Conservation (phyloP, 1,284 basidiomycete species). For the Leccinum insolens region DNA sequence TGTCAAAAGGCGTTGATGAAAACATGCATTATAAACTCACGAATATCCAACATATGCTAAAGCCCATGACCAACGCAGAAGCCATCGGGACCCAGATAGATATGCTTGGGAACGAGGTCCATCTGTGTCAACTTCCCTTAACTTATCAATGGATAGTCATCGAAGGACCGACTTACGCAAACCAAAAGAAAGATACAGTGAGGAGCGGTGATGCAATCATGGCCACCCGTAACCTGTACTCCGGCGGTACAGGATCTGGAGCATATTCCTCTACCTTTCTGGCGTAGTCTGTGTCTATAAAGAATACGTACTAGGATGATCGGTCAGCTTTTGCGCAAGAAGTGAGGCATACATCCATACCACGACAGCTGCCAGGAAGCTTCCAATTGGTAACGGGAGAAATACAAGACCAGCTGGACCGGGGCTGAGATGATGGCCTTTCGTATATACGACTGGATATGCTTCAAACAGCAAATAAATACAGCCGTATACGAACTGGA, state of each 20-base stretch:
- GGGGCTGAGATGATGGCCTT: constrained; percentile 53
- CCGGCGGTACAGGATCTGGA: constrained; percentile 64
- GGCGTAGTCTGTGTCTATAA: constrained; percentile 59
- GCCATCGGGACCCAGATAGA: constrained; percentile 62
- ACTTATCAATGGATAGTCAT: neutral
- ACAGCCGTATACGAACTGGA: constrained; percentile 63
- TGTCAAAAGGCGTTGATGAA: constrained; percentile 3
- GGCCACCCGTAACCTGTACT: constrained; percentile 61
- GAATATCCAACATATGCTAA: constrained; percentile 60
- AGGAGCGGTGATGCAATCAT: constrained; percentile 60
- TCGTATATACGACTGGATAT: constrained; percentile 58
- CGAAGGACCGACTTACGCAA: constrained; percentile 47
- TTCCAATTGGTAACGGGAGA: constrained; percentile 59
- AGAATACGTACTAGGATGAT: constrained; percentile 44
- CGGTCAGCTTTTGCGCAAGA: constrained; percentile 33
- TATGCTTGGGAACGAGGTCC: constrained; percentile 57
- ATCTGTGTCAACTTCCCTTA: constrained; percentile 32
- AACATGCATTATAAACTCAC: constrained; percentile 38
- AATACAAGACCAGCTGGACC: constrained; percentile 55
- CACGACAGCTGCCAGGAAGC: constrained; percentile 44
- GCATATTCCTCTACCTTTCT: constrained; percentile 46
- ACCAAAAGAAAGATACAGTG: constrained; percentile 67
- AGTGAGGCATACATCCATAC: constrained; percentile 36
- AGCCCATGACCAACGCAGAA: constrained; percentile 54
- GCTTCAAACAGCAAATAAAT: constrained; percentile 65